Base-by-base conservation (phyloP, 2,329 filamentous ascomycete genomes). In the Grosmannia serpens region DNA sequence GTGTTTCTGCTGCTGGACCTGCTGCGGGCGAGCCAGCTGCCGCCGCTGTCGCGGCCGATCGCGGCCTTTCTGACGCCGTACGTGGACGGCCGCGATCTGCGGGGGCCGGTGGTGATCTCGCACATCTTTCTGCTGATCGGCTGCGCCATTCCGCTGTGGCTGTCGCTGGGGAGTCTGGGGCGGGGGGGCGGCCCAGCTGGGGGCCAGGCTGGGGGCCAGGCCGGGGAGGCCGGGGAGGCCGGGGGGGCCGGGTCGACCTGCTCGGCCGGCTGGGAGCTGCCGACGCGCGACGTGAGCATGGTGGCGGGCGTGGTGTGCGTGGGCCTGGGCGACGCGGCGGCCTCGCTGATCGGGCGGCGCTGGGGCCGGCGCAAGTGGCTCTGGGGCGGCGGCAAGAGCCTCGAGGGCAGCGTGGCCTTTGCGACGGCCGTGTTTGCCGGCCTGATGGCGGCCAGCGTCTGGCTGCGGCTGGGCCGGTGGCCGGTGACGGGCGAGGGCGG, bases 101-200 rank as follows among this genome's bases (percentile, higher is more conserved):
- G 91, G 35, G 94, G 94, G 0, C 94, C 94, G 0, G 91, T 99
- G 31, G 92, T 99, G 50, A 88, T 99, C 56, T 95, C 88, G 0
- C 94, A 97, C 70, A 95, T 99, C 55, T 99, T 99, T 68, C 79
- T 99, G 13, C 81, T 97, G 6, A 90, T 97, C 57, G 94, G 94
- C 41, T 97, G 94, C 65, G 92, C 92, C 9, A 91, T 97, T 6
- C 94, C 94, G 0, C 80, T 97, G 2, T 97, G 94, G 94, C 78
- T 96, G 2, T 87, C 85, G 4, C 79, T 96, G 15, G 89, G 88
- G 0, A 84, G 86, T 1, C 74, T 89, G 0, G 73, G 81, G 0
- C 80, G 88, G 4, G 73, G 68, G 81, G 1, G 10, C 4, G 2
- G 29, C 1, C 53, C n/a, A 20, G n/a, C n/a, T n/a, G n/a, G n/a